These are phyloP conservation scores for Zygoascus meyerae DNA, from an alignment of 1,139 yeast species.

Conservation along the genomic window DNA sequence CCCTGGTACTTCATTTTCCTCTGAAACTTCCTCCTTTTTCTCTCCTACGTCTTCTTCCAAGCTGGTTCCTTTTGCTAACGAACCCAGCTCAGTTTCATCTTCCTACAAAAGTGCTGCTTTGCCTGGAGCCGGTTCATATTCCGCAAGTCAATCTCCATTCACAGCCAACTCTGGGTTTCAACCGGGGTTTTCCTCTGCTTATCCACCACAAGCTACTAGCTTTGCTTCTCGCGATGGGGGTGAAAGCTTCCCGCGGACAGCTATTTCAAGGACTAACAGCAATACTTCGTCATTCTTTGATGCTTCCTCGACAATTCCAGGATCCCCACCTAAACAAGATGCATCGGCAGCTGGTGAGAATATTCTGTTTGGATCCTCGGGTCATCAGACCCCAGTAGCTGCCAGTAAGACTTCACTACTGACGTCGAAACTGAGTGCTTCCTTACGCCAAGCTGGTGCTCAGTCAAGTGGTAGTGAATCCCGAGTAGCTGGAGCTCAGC, in stretches of 20 bases:
- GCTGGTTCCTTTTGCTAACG: constrained; percentile 28
- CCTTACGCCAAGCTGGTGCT: constrained; percentile 9
- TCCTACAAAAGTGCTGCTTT: constrained; percentile 26
- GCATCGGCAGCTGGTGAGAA: not conserved
- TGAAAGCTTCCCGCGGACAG: not conserved
- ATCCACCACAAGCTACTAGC: constrained; percentile 4
- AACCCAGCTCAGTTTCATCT: constrained; percentile 30
- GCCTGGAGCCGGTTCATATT: constrained; percentile 11
- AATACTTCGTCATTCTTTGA: constrained; percentile 5
- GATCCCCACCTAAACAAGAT: not conserved
- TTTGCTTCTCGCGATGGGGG: not conserved
- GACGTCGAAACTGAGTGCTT: constrained; percentile 29
- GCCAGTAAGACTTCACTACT: constrained; percentile 26
- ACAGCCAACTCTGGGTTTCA: constrained; percentile 11
- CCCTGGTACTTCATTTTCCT: constrained; percentile 12
- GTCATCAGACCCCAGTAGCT: constrained; percentile 6
- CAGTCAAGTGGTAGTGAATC: not conserved
- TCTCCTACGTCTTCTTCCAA: constrained; percentile 27
- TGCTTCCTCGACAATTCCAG: not conserved
- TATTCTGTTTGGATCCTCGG: not conserved
- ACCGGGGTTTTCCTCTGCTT: constrained; percentile 9
- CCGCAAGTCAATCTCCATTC: constrained; percentile 10
- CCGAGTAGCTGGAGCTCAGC: constrained; percentile 6
- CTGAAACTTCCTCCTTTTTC: constrained; percentile 24
- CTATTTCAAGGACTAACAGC: not conserved